Base-by-base conservation (phyloP, 495 filamentous ascomycete species). In the Aspergillus ellipticus region DNA sequence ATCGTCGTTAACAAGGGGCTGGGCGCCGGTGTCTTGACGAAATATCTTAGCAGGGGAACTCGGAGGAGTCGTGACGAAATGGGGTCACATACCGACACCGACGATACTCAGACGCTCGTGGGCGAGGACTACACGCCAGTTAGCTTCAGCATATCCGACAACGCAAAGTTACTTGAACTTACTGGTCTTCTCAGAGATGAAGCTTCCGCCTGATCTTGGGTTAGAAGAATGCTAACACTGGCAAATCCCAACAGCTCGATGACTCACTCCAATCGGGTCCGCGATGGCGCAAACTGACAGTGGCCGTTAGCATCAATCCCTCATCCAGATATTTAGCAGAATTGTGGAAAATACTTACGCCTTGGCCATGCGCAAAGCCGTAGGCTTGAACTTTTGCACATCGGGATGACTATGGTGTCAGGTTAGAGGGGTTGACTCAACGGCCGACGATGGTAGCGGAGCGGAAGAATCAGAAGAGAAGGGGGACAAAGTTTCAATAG, bases 241-340 rank as follows among this genome's bases (percentile, higher is more conserved):
- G 39, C 16, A 9, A 33, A 48, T n/a, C 19, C 46, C 49, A 20
- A 57, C 42, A 33, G 42, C 61, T 17, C 20, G 49, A 60, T 77
- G 73, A 77, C 90, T 88, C 77, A 96, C 92, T 97, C 94, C 94
- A 97, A 81, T 98, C 94, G 61, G 95, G 94, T 65, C 94, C 95
- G 73, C 94, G 88, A 73, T 98, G 94, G 63, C 94, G 90, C 64
- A 96, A 85, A 71, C 90, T 96, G 69, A 61, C 59, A 61, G 56
- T 49, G 53, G 66, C 53, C 68, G 72, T 70, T 75, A 73, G 73
- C 68, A 72, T 71, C 67, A 62, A 65, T 41, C 50, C 52, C 51
- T 42, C 52, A 50, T 42, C 42, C 48, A 56, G 42, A 55, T 39
- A 43, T 19, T 37, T 55, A 56, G 24, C 24, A 28, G 24, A 45